Evolutionary conservation across 148 eudicot genomes (phyloP).

Genomic region (Arbutus unedo): DNA sequence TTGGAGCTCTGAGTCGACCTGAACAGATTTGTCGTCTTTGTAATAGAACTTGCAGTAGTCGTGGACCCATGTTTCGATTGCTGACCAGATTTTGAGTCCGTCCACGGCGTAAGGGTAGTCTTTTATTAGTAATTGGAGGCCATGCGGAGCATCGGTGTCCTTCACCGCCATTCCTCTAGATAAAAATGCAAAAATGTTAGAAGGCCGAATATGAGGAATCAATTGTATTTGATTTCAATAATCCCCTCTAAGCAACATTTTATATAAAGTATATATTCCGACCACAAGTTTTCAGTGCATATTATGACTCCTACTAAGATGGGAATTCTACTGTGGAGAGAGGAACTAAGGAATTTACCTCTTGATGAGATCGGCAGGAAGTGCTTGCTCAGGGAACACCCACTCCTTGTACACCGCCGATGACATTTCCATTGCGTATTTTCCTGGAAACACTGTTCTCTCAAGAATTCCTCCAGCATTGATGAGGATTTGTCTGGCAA

Average conservation of each 20-base stretch:
- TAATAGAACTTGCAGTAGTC: constrained; percentile 25
- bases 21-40: constrained; percentile 20
- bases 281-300: not conserved
- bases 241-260: no score
- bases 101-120: constrained; percentile 35
- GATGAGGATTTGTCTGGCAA: constrained; percentile 36
- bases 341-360: constrained; percentile 13
- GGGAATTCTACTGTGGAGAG: not conserved
- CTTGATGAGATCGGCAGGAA: constrained; percentile 20
- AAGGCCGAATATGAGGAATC: not conserved
- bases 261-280: no score
- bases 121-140: constrained; percentile 21
- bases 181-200: not conserved
- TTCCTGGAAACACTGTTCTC: constrained; percentile 29
- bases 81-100: constrained; percentile 31
- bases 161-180: constrained; percentile 31
- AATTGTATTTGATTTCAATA: not conserved
- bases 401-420: constrained; percentile 27
- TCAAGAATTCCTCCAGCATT: constrained; percentile 44
- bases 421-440: constrained; percentile 43
- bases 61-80: constrained; percentile 26
- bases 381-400: constrained; percentile 21
- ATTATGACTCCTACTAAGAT: not conserved
- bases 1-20: constrained; percentile 21
- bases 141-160: constrained; percentile 14